These are phyloP conservation scores for Lasiodiplodia hormozganensis DNA, from an alignment of 2,329 filamentous ascomycete genomes.

Conservation along the genomic window DNA sequence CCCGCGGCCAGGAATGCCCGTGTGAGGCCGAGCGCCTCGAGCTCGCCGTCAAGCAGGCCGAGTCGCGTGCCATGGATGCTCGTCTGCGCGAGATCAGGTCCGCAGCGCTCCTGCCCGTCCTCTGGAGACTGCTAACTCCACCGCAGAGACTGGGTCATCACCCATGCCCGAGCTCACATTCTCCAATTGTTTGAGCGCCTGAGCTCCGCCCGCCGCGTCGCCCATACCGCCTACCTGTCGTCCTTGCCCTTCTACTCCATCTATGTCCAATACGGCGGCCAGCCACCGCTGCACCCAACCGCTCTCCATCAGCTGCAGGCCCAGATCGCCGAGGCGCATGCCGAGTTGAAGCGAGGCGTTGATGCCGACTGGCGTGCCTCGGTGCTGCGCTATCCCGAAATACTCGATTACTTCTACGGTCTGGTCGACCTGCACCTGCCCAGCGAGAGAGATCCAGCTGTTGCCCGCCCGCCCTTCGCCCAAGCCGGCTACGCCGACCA, in stretches of 20 bases:
- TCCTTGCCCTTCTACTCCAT: constrained; percentile 55
- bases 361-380: constrained; percentile 80
- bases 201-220: constrained; percentile 48
- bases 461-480: constrained; percentile 49
- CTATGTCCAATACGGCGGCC: constrained; percentile 54
- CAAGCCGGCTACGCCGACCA: constrained; percentile 46
- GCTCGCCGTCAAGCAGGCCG: constrained; percentile 49
- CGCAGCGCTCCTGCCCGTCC: neutral
- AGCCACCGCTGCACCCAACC: constrained; percentile 51
- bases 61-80: constrained; percentile 47
- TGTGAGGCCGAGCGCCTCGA: constrained; percentile 49
- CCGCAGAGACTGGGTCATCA: constrained; percentile 55
- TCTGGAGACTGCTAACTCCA: constrained; percentile 1
- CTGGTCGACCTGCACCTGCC: constrained; percentile 72
- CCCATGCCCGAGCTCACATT: constrained; percentile 53
- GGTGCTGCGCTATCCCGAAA: constrained; percentile 77
- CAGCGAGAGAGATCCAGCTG: constrained; percentile 54
- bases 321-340: constrained; percentile 69
- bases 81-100: constrained; percentile 45
- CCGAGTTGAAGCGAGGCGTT: constrained; percentile 73
- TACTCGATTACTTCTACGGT: constrained; percentile 81
- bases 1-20: constrained; percentile 47
- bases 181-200: constrained; percentile 52
- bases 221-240: constrained; percentile 51
- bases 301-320: constrained; percentile 50